Evolutionary conservation across 352 stramenopile species (phyloP).

Genomic region (Globisporangium parvum): DNA sequence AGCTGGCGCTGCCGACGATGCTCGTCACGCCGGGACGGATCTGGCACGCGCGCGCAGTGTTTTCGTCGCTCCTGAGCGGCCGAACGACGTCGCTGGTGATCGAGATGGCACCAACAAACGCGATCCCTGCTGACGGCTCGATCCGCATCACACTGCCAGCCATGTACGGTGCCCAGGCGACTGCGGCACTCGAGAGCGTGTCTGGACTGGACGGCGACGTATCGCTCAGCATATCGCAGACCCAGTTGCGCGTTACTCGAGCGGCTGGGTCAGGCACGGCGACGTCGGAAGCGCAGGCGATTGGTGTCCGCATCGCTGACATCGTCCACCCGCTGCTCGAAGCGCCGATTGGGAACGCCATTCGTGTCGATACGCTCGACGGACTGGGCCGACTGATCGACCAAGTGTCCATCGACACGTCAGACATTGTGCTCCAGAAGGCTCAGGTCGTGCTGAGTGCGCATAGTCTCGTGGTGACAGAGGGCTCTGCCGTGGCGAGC

Average conservation of each 20-base stretch:
- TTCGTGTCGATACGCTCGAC: conserved; percentile 53
- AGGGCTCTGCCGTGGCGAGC: conserved; percentile 18
- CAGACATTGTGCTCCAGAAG: conserved; percentile 23
- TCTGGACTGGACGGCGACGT: conserved; percentile 23
- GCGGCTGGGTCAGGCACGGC: conserved; percentile 16
- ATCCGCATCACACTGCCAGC: conserved; percentile 42
- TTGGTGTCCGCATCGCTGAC: conserved; percentile 23
- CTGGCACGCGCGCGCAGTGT: conserved; percentile 15
- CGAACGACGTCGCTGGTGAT: conserved; percentile 24
- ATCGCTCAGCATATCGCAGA: conserved; percentile 15
- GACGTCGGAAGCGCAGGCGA: conserved; percentile 18
- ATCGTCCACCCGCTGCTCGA: conserved; percentile 47
- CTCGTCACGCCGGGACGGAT: conserved; percentile 23
- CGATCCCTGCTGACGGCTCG: conserved; percentile 30
- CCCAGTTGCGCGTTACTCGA: conserved; percentile 19
- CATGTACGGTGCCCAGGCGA: conserved; percentile 28
- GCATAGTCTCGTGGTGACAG: conserved; percentile 16
- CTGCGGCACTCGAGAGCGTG: conserved; percentile 17
- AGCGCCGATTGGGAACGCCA: conserved; percentile 32
- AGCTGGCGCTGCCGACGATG: conserved; percentile 9
- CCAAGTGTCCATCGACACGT: conserved; percentile 38
- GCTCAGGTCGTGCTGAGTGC: conserved; percentile 33
- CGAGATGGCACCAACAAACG: conserved; percentile 23
- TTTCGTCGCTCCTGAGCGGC: conserved; percentile 33
- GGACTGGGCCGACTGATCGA: conserved; percentile 34